A percentile compares a stretch with the other conserved stretches of the same genome.
Evolutionary conservation across 2,329 filamentous ascomycete species (phyloP).

Genomic region (Claviceps quebecensis): DNA sequence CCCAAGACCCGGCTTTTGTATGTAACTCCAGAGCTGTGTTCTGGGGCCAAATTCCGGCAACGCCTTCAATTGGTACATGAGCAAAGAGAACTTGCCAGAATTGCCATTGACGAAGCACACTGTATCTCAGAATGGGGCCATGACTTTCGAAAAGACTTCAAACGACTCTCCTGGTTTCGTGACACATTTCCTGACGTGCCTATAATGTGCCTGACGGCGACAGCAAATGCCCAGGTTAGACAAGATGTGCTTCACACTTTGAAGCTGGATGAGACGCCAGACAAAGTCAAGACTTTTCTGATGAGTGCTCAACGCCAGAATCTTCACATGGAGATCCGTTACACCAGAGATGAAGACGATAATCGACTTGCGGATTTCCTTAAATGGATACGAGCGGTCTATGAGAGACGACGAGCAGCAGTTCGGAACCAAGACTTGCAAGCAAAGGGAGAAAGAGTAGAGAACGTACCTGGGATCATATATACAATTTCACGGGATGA

Average conservation of each 20-base stretch:
- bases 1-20: constrained; percentile 74
- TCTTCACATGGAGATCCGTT: constrained; percentile 80
- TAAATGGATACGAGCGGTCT: constrained; percentile 59
- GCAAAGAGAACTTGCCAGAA: constrained; percentile 71
- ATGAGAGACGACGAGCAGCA: constrained; percentile 50
- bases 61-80: constrained; percentile 59
- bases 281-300: constrained; percentile 57
- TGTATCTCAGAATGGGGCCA: constrained; percentile 98
- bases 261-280: constrained; percentile 44
- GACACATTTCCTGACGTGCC: constrained; percentile 70
- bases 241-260: constrained; percentile 71
- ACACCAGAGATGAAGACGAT: constrained; percentile 62
- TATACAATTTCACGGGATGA: constrained; percentile 65
- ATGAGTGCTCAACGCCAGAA: constrained; percentile 78
- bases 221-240: constrained; percentile 67
- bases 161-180: constrained; percentile 75
- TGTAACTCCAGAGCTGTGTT: constrained; percentile 83
- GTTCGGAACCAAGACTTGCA: constrained; percentile 45
- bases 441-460: constrained; percentile 36
- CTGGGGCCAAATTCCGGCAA: constrained; percentile 61
- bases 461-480: constrained; percentile 63
- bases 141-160: constrained; percentile 89
- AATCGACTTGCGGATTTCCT: constrained; percentile 61
- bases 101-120: constrained; percentile 89
- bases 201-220: constrained; percentile 86